A percentile compares a stretch with the other conserved stretches of the same genome.
These are phyloP conservation scores for Suillus variegatus DNA, from an alignment of 768 basidiomycete species.

Conservation along the genomic window DNA sequence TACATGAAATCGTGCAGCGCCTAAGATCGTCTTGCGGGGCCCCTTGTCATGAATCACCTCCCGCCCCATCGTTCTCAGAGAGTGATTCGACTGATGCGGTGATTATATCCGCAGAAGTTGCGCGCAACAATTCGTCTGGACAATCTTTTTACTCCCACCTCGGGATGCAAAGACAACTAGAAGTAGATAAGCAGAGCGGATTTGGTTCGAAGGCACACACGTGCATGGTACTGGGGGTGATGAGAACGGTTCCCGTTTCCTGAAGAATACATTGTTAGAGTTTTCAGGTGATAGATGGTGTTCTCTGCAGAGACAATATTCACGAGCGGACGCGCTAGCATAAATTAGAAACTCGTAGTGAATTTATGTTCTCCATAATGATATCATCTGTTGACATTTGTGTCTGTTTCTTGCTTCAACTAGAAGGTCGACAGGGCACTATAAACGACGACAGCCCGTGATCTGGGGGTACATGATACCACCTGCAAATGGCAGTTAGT, in stretches of 20 bases:
- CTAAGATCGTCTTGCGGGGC: constrained; percentile 17
- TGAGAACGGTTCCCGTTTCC: constrained; percentile 9
- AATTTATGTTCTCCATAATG: not conserved
- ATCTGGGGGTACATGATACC: not conserved
- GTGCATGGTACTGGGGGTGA: constrained; percentile 27
- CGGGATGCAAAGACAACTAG: constrained; percentile 28
- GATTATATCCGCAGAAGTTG: constrained; percentile 30
- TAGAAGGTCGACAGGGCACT: not conserved
- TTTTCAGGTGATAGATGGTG: not conserved
- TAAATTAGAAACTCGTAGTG: not conserved
- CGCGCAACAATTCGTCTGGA: constrained; percentile 25
- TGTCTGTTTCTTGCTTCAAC: not conserved
- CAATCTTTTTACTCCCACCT: constrained; percentile 29
- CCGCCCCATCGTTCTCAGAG: not conserved
- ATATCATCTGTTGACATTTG: not conserved
- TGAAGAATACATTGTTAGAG: not conserved
- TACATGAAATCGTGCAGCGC: constrained; percentile 28
- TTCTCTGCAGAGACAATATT: not conserved
- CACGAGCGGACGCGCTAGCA: not conserved
- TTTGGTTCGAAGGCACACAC: constrained; percentile 22
- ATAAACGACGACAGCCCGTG: not conserved
- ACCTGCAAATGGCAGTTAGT: not conserved
- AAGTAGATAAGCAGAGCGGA: constrained; percentile 11
- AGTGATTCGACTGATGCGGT: constrained; percentile 18
- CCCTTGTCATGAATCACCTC: not conserved